A percentile compares a stretch with the other conserved stretches of the same genome.
These are phyloP conservation scores for Saccharomycopsis crataegensis DNA, from an alignment of 1,139 yeast genomes.

Conservation along the genomic window DNA sequence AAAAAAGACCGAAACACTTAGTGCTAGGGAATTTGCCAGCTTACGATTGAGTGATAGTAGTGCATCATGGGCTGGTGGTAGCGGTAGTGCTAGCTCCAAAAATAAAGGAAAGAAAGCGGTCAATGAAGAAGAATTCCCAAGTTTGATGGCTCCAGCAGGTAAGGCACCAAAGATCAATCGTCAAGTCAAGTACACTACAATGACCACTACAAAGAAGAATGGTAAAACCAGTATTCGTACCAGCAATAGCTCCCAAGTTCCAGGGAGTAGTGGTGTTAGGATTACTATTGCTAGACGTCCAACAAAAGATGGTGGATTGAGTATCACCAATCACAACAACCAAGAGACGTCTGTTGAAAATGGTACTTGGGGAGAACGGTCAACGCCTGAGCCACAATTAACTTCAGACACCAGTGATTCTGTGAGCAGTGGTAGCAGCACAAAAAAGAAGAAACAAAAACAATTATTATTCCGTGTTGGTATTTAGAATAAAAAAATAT, in stretches of 20 bases:
- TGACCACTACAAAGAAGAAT: not conserved
- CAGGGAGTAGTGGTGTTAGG: constrained; percentile 4
- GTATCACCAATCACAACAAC: constrained; percentile 2
- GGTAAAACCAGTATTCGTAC: not conserved
- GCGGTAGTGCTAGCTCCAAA: not conserved
- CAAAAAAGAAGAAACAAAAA: constrained; percentile 36
- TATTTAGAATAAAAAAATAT: constrained; percentile 13
- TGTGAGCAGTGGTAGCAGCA: constrained; percentile 6
- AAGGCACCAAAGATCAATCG: constrained; percentile 35
- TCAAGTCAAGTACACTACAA: constrained; percentile 19
- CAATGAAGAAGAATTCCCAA: constrained; percentile 44
- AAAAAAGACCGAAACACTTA: not conserved
- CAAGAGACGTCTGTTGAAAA: not conserved
- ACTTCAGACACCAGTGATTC: not conserved
- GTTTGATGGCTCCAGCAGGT: constrained; percentile 37
- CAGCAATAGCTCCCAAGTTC: not conserved
- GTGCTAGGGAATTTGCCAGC: constrained; percentile 2
- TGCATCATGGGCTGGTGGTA: constrained; percentile 15
- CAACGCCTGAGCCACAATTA: not conserved
- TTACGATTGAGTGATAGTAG: constrained; percentile 8
- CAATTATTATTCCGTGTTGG: constrained; percentile 41
- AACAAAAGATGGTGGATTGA: not conserved
- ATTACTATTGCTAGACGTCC: constrained; percentile 5
- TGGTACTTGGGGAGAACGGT: not conserved
- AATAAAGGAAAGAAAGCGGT: constrained; percentile 22